Conservation (phyloP, 305 asterid species). For the Fraxinus paxiana region DNA sequence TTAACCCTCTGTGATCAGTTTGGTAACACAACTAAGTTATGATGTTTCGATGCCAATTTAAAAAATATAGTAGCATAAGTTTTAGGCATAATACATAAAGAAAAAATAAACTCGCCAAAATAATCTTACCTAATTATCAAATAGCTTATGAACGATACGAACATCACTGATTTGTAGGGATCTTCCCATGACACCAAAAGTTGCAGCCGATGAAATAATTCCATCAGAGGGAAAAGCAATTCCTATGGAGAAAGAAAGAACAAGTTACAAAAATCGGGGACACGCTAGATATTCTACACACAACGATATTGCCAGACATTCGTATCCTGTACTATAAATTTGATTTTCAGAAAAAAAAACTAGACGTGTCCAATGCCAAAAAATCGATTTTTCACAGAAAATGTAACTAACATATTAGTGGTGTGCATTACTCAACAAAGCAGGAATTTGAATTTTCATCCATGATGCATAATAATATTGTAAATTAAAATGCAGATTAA, state of each 20-base stretch:
- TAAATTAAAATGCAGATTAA: not conserved
- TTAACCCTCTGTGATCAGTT: not conserved
- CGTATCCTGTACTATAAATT: slow-evolving; percentile 3
- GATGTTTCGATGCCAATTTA: not conserved
- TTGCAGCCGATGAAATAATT: slow-evolving; percentile 40
- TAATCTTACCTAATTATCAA: slow-evolving; percentile 47
- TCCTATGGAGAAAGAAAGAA: slow-evolving; percentile 47
- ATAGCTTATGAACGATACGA: slow-evolving; percentile 60
- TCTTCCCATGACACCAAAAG: slow-evolving; percentile 73
- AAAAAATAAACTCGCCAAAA: slow-evolving; percentile 2
- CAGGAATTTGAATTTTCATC: not conserved
- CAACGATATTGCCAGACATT: not conserved
- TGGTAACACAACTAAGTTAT: not conserved
- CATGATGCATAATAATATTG: not conserved
- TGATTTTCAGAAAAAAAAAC: slow-evolving; percentile 7
- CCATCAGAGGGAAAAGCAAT: slow-evolving; percentile 64
- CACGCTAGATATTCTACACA: not conserved
- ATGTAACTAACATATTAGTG: not conserved
- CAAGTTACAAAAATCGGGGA: not conserved
- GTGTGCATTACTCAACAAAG: not conserved
- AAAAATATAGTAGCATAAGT: not conserved
- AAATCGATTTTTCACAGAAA: not conserved
- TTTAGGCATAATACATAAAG: slow-evolving; percentile 4
- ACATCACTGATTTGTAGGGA: slow-evolving; percentile 59
- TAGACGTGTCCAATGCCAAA: slow-evolving; percentile 10